phyloP scores from a whole-genome alignment of 495 filamentous ascomycete genomes.

The Penicillium macrosclerotiorum region DNA sequence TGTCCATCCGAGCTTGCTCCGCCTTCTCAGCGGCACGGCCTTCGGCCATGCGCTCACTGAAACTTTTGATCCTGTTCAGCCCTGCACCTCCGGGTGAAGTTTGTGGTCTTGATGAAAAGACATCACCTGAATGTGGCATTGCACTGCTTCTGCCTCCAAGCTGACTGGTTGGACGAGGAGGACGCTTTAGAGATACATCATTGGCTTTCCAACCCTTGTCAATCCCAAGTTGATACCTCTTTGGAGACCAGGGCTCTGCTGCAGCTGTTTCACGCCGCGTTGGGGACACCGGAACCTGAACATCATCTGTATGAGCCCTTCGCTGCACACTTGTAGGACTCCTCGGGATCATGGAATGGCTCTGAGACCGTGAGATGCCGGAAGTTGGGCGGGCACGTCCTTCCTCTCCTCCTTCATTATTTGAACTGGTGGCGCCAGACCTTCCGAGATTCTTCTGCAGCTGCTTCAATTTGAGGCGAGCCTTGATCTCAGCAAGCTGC shows the following conservation, averaged over 20 bases:
- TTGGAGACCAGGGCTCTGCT: constrained; percentile 67
- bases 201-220: constrained; percentile 80
- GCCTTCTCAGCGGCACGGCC: constrained; percentile 50
- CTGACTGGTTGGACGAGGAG: constrained; percentile 43
- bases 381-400: constrained; percentile 21
- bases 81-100: constrained; percentile 27
- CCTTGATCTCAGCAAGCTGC: constrained; percentile 80
- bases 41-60: constrained; percentile 83
- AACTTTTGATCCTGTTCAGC: constrained; percentile 59
- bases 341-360: constrained; percentile 15
- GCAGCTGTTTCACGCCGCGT: constrained; percentile 48
- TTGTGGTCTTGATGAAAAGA: constrained; percentile 23
- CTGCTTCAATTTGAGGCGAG: constrained; percentile 84
- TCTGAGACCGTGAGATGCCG: constrained; percentile 21
- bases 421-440: constrained; percentile 23
- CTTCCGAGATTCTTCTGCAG: constrained; percentile 60
- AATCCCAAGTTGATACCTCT: constrained; percentile 79
- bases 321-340: constrained; percentile 21
- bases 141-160: constrained; percentile 29
- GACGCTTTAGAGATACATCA: constrained; percentile 81
- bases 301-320: constrained; percentile 27
- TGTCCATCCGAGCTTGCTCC: too few relatives aligned
- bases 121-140: constrained; percentile 21
- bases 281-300: constrained; percentile 85
- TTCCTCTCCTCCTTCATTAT: constrained; percentile 25